Evolutionary conservation across 805 yeast species (phyloP).

Genomic region (Kuraishia cidri): DNA sequence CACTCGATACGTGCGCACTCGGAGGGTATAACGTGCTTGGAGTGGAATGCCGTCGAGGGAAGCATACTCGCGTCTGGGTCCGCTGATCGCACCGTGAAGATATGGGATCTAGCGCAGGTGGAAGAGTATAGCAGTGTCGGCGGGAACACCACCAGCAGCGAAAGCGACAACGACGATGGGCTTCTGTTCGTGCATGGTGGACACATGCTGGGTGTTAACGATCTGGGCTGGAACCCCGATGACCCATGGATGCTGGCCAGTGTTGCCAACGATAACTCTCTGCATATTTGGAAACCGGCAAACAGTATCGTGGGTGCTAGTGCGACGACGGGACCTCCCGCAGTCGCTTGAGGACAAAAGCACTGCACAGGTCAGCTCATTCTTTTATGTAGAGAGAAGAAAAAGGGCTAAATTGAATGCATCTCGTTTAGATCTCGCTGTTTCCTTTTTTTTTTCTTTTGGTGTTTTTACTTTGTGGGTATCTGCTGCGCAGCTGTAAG

Average conservation of each 20-base stretch:
- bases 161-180: too few species aligned
- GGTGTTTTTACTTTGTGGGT: too few species aligned
- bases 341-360: too few species aligned
- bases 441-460: too few species aligned
- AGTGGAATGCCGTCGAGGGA: slow-evolving; percentile 60
- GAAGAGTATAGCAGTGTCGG: slow-evolving; percentile 5
- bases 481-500: too few species aligned
- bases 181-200: slow-evolving; percentile 71
- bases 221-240: slow-evolving; percentile 72
- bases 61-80: slow-evolving; percentile 58
- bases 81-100: slow-evolving; percentile 51
- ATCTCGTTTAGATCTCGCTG: too few species aligned
- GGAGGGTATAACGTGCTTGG: slow-evolving; percentile 52
- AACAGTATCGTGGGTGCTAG: too few species aligned
- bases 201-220: slow-evolving; percentile 81
- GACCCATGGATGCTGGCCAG: slow-evolving; percentile 65
- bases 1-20: slow-evolving; percentile 26
- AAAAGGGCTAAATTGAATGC: too few species aligned
- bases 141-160: neutral
- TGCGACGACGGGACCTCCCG: too few species aligned
- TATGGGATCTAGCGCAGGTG: slow-evolving; percentile 42
- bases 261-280: slow-evolving; percentile 76
- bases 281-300: too few species aligned
- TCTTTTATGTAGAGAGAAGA: too few species aligned
- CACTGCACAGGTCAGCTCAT: too few species aligned